phyloP scores from a whole-genome alignment of 139 green algal species.

The Picochlorum sp. region DNA sequence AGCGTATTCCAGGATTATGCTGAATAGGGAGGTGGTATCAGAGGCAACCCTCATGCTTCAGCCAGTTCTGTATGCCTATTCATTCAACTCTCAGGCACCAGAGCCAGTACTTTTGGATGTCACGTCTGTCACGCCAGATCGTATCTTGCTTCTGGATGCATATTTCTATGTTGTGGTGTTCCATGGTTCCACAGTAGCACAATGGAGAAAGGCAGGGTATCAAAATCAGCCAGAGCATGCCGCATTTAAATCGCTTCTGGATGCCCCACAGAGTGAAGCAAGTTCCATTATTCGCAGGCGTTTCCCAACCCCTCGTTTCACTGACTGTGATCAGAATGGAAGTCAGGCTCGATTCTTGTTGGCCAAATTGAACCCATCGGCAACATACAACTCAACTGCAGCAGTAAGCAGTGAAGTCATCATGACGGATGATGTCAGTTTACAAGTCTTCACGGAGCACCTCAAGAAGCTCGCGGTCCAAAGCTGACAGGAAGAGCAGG shows the following conservation, averaged over 20 bases:
- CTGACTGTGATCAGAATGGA: constrained; percentile 96
- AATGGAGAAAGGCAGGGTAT: constrained; percentile 91
- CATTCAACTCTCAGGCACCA: constrained; percentile 51
- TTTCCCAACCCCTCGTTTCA: constrained; percentile 86
- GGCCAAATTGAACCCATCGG: constrained; percentile 89
- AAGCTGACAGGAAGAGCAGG: constrained; percentile 44
- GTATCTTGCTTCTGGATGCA: constrained; percentile 93
- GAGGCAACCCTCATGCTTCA: constrained; percentile 94
- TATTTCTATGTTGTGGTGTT: constrained; percentile 96
- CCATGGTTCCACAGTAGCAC: constrained; percentile 81
- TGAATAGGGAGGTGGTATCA: constrained; percentile 71
- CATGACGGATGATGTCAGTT: constrained; percentile 92
- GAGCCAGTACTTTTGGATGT: constrained; percentile 96
- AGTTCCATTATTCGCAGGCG: constrained; percentile 54
- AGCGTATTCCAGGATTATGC: constrained; percentile 78
- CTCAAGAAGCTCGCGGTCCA: constrained; percentile 77
- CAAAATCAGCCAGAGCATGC: constrained; percentile 79
- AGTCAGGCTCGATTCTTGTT: constrained; percentile 93
- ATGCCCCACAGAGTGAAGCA: constrained; percentile 48
- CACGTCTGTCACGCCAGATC: constrained; percentile 78
- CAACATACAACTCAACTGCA: constrained; percentile 74
- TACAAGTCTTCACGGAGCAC: constrained; percentile 17
- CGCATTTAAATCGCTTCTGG: constrained; percentile 79
- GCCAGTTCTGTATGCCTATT: constrained; percentile 79
- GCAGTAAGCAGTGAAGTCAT: constrained; percentile 74